These are phyloP conservation scores for Brassica juncea DNA, from an alignment of 345 rosid species.

Conservation along the genomic window DNA sequence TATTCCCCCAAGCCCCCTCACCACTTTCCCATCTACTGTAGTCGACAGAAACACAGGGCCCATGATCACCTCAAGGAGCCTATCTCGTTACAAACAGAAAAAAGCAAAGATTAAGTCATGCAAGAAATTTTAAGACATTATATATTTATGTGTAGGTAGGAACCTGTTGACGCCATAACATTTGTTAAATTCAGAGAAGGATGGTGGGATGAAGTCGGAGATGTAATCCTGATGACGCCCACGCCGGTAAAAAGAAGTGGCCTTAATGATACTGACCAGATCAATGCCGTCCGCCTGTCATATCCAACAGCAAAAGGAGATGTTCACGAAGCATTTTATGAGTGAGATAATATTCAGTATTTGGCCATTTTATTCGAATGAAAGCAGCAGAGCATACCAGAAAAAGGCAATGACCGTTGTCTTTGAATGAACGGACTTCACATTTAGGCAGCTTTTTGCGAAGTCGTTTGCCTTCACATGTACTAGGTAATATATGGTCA, in stretches of 20 bases:
- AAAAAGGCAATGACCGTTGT: conserved; percentile 72
- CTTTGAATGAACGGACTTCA: conserved; percentile 57
- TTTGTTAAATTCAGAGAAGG: conserved; percentile 50
- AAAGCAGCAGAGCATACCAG: conserved; percentile 51
- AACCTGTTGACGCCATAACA: conserved; percentile 35
- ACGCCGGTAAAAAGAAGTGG: conserved; percentile 63
- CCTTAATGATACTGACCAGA: conserved; percentile 66
- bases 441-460: conserved; percentile 46
- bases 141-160: not conserved
- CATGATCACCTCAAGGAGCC: conserved; percentile 44
- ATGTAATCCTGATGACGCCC: conserved; percentile 50
- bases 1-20: conserved; percentile 72
- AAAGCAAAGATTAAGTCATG: conserved; percentile 5
- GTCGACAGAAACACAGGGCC: conserved; percentile 79
- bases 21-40: conserved; percentile 64
- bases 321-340: conserved; percentile 9
- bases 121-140: conserved; percentile 19
- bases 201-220: conserved; percentile 63
- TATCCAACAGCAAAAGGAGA: conserved; percentile 6
- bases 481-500: conserved; percentile 76
- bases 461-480: conserved; percentile 66
- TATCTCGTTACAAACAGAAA: conserved; percentile 5
- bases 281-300: conserved; percentile 66
- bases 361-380: conserved; percentile 7
- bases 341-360: not conserved